These are phyloP conservation scores for Eucalyptus fibrosa DNA, from an alignment of 345 rosid species.

Conservation along the genomic window DNA sequence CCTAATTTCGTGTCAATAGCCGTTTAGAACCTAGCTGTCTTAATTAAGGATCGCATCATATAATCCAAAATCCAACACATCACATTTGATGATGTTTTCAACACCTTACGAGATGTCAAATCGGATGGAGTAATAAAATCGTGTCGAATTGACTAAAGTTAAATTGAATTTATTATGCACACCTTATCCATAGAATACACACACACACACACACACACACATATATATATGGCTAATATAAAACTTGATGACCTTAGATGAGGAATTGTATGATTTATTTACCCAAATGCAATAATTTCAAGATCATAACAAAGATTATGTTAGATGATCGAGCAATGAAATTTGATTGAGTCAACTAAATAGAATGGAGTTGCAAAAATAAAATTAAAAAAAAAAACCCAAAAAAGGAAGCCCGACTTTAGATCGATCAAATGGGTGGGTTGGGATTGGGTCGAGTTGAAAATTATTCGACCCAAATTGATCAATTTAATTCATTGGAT, in stretches of 20 bases:
- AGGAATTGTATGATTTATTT: not conserved
- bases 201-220: too few species aligned
- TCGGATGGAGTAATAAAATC: rapidly evolving
- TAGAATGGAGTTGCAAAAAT: not conserved
- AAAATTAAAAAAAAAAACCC: not conserved
- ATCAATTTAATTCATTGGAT: too few species aligned
- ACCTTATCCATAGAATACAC: not conserved
- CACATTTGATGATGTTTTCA: not conserved
- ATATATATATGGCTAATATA: not conserved
- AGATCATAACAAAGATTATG: too few species aligned
- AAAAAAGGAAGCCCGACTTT: not conserved
- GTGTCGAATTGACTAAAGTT: rapidly evolving
- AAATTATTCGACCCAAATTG: too few species aligned
- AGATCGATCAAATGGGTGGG: rapidly evolving
- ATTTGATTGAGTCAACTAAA: not conserved
- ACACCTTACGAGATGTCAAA: not conserved
- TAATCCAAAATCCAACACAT: not conserved
- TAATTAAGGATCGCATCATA: not conserved
- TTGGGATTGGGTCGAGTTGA: not conserved
- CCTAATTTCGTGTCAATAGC: not conserved
- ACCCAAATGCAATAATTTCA: not conserved
- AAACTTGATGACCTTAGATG: not conserved
- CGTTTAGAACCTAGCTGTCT: not conserved
- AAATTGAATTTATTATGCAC: not conserved
- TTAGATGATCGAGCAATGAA: too few species aligned